A percentile compares a stretch with the other conserved stretches of the same genome.
Conservation (phyloP, 202 grass and related monocot species). For the Panicum virgatum region DNA sequence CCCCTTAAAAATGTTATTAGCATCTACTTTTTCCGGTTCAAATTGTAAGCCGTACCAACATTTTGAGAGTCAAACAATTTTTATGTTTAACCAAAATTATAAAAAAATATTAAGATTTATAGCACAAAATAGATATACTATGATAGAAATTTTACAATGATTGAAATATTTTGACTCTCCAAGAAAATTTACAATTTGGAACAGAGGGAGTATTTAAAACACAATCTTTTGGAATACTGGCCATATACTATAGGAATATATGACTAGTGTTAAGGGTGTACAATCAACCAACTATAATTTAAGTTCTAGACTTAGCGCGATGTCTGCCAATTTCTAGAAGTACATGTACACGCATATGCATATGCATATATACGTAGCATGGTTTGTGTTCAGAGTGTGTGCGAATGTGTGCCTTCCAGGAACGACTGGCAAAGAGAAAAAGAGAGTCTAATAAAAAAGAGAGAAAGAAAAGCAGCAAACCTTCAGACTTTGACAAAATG, state of each 20-base stretch:
- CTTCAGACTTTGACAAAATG: neutral
- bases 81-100: too few species aligned
- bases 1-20: too few species aligned
- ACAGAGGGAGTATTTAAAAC: too few species aligned
- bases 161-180: too few species aligned
- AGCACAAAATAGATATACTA: too few species aligned
- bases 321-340: neutral
- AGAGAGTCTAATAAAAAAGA: neutral
- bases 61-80: too few species aligned
- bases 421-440: neutral
- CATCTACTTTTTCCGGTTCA: too few species aligned
- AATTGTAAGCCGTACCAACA: too few species aligned
- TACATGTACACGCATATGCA: neutral
- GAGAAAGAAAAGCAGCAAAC: neutral
- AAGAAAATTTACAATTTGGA: too few species aligned
- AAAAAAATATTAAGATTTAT: too few species aligned
- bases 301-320: neutral
- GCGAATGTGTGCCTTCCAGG: neutral
- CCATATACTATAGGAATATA: neutral
- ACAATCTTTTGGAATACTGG: neutral
- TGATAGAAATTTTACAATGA: too few species aligned
- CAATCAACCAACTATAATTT: neutral
- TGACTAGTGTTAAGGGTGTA: neutral
- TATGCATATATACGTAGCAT: neutral
- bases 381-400: neutral